A percentile compares a stretch with the other conserved stretches of the same genome.
These are phyloP conservation scores for Rosa lucieae DNA, from an alignment of 306 rosid genomes.

Conservation along the genomic window DNA sequence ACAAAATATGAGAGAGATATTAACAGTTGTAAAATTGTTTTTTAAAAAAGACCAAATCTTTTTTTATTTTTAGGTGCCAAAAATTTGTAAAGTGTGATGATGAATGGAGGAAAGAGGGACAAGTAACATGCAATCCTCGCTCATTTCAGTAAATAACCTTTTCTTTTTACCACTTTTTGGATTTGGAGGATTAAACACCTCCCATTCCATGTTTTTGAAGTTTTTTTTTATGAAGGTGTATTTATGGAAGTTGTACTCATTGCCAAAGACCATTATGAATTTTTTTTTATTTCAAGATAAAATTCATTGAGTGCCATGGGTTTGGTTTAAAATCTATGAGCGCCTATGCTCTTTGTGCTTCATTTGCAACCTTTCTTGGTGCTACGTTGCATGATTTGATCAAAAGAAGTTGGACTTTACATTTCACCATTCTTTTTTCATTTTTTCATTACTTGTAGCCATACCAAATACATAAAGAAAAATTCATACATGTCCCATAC, in stretches of 20 bases:
- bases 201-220: not conserved
- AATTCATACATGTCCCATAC: not conserved
- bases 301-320: conserved; percentile 20
- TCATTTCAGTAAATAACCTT: conserved; percentile 31
- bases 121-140: conserved; percentile 74
- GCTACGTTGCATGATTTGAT: conserved; percentile 27
- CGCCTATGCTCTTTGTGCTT: conserved; percentile 10
- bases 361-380: conserved; percentile 15
- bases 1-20: not conserved
- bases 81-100: conserved; percentile 43
- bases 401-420: not conserved
- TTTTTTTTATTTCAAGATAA: conserved; percentile 25
- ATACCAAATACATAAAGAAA: not conserved
- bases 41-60: conserved; percentile 10
- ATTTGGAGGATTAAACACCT: conserved; percentile 9
- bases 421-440: not conserved
- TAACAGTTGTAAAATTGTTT: conserved; percentile 25
- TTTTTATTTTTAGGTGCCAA: conserved; percentile 15
- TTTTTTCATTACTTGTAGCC: not conserved
- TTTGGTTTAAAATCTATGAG: conserved; percentile 15
- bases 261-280: conserved; percentile 28
- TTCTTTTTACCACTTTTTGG: conserved; percentile 36
- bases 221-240: not conserved
- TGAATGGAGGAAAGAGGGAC: conserved; percentile 51
- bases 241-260: conserved; percentile 19